Evolutionary conservation across 1,284 basidiomycete species (phyloP), one percentile per base, ranked within the genome.

Genomic region (Sphagnurus paluster): DNA sequence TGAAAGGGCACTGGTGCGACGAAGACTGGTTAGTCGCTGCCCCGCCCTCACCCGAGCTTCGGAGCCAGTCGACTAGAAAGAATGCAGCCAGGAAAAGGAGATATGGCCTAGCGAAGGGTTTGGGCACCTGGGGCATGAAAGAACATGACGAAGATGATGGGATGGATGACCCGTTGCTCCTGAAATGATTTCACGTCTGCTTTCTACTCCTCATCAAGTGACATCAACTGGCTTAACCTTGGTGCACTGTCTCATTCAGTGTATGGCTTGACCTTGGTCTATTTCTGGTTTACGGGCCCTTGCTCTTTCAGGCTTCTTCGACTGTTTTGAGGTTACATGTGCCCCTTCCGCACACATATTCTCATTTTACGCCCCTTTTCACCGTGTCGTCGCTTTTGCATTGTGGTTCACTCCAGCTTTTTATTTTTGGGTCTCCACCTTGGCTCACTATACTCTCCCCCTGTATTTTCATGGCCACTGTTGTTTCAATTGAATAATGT

Each of bases 11-110:
- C 30, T 64, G 57, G 57, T 42, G 39, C 52, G 63, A 63, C 17
- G 61, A 60, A 39, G 57, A 57, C 17, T 62, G 58, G 56, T 54
- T 59, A 14, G 64, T 61, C 9, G 64, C 61, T 26, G 62, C 61
- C 25, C 63, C 66, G 5, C 65, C 63, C 16, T 69, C 67, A 14
- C 68, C 66, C 13, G 55, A 60, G 17, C 36, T 62, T 6, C 49
- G 51, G 34, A 59, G 56, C 19, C 51, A 48, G 20, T 28, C 28
- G 33, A 29, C 21, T 21, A 14, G 32, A 55, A 49, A 38, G 26
- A 14, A n/a, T 8, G 21, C 33, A 7, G 37, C 44, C 6, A 53
- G 50, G 53, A 49, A 39, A 48, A 51, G 33, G 32, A 35, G 43
- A 37, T 44, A 43, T 36, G 40, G 39, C 39, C 39, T 49, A 23